Conservation (phyloP, 2,329 filamentous ascomycete genomes). For the Fusarium sp. region DNA sequence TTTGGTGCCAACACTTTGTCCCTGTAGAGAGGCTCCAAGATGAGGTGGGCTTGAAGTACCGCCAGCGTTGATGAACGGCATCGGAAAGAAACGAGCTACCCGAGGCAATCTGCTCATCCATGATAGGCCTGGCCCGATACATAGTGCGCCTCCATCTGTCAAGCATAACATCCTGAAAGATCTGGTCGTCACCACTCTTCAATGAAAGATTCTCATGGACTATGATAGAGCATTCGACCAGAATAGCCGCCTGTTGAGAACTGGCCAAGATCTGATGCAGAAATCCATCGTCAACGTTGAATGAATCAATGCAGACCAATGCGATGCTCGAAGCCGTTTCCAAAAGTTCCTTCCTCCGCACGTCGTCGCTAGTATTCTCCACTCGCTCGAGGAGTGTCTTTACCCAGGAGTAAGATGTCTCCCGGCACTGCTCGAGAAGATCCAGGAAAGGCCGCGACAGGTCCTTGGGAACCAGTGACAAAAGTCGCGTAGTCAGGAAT, state of each 20-base stretch:
- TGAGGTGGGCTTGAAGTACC: not conserved
- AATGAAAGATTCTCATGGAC: constrained; percentile 10
- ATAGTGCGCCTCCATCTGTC: constrained; percentile 22
- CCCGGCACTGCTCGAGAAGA: constrained; percentile 13
- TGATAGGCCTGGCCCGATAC: not conserved
- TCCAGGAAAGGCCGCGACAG: not conserved
- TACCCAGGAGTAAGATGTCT: constrained; percentile 22
- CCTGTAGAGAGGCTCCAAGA: not conserved
- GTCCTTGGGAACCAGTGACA: constrained; percentile 2
- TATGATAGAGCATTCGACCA: constrained; percentile 23
- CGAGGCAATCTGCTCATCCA: not conserved
- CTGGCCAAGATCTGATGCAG: not conserved
- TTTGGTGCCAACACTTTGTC: constrained; percentile 26
- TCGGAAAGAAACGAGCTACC: constrained; percentile 12
- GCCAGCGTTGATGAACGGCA: constrained; percentile 31
- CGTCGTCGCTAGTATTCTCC: not conserved
- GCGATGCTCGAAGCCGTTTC: constrained; percentile 7
- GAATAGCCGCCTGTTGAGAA: constrained; percentile 16
- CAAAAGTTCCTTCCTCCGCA: constrained; percentile 14
- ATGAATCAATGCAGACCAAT: constrained; percentile 26
- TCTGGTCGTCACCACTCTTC: not conserved
- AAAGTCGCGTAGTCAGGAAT: constrained; percentile 22
- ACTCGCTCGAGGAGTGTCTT: not conserved
- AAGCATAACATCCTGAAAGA: not conserved
- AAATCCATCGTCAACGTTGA: constrained; percentile 8